phyloP scores from a whole-genome alignment of 2,329 filamentous ascomycete species.

The Neospermospora avenae region DNA sequence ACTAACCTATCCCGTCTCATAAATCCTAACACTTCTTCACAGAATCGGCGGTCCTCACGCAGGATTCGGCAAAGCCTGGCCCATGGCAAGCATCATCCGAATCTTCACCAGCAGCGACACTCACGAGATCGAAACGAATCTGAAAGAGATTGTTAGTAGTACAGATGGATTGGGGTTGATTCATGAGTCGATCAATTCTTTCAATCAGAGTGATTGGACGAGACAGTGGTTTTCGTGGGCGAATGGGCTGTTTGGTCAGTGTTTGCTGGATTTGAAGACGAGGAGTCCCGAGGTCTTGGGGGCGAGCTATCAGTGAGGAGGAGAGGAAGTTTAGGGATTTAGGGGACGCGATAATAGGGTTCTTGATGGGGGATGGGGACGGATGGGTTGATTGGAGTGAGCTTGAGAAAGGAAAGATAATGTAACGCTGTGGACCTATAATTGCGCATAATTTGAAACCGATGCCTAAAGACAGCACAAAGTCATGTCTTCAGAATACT shows the following conservation, averaged over 20 bases:
- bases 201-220: constrained; percentile 40
- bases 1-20: constrained; percentile 45
- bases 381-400: too few species aligned
- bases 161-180: constrained; percentile 41
- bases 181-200: constrained; percentile 47
- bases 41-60: constrained; percentile 68
- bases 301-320: constrained; percentile 45
- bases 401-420: too few species aligned
- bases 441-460: too few species aligned
- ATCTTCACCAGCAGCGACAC: constrained; percentile 46
- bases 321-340: too few species aligned
- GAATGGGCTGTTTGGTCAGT: constrained; percentile 83
- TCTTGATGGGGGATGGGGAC: too few species aligned
- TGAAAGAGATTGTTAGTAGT: constrained; percentile 30
- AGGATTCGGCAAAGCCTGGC: constrained; percentile 54
- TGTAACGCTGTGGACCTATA: too few species aligned
- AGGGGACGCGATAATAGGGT: too few species aligned
- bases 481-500: too few species aligned
- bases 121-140: constrained; percentile 32
- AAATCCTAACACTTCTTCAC: constrained; percentile 27
- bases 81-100: constrained; percentile 53
- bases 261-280: constrained; percentile 70
- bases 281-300: constrained; percentile 65
- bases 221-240: constrained; percentile 75
- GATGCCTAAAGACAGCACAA: too few species aligned